Percentiles rank a stretch among this genome's conserved stretches.
These are phyloP conservation scores for Fonsecaea pugnacius DNA, from an alignment of 2,329 filamentous ascomycete genomes.

Conservation along the genomic window DNA sequence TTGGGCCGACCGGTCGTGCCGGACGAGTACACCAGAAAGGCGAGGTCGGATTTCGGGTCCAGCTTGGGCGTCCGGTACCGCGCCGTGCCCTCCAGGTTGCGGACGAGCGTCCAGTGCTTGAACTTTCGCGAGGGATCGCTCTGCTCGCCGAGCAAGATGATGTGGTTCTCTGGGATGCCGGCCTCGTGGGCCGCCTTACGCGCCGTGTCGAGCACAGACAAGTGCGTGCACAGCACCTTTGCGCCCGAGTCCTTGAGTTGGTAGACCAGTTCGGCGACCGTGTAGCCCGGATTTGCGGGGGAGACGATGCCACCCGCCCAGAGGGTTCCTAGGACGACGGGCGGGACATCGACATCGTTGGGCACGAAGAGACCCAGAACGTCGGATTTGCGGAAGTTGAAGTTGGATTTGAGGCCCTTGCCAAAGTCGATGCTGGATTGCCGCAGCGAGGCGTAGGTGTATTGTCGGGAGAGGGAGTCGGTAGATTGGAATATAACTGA, in stretches of 20 bases:
- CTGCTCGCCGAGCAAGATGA: conserved; percentile 76
- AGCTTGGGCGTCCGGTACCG: conserved; percentile 66
- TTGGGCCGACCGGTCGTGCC: conserved; percentile 92
- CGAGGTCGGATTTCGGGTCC: conserved; percentile 71
- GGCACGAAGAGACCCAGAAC: conserved; percentile 81
- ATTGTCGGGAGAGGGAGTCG: conserved; percentile 64
- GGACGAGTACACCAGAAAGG: conserved; percentile 84
- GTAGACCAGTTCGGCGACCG: conserved; percentile 77
- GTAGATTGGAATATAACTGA: conserved; percentile 78
- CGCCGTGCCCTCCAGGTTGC: conserved; percentile 59
- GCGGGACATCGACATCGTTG: conserved; percentile 82
- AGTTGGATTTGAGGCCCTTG: conserved; percentile 72
- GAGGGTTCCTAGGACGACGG: conserved; percentile 74
- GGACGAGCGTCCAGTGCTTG: conserved; percentile 74
- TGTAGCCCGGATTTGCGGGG: conserved; percentile 90
- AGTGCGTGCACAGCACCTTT: conserved; percentile 75
- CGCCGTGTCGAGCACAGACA: conserved; percentile 66
- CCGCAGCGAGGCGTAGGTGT: conserved; percentile 73
- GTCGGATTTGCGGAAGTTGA: conserved; percentile 81
- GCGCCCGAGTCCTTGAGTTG: conserved; percentile 80
- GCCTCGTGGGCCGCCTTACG: conserved; percentile 69
- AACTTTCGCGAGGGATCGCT: conserved; percentile 62
- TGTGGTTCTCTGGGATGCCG: conserved; percentile 71
- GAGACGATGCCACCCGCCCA: conserved; percentile 83
- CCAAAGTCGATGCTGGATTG: conserved; percentile 74